Conservation (phyloP, 306 rosid species). For the Citrullus mucosospermus region DNA sequence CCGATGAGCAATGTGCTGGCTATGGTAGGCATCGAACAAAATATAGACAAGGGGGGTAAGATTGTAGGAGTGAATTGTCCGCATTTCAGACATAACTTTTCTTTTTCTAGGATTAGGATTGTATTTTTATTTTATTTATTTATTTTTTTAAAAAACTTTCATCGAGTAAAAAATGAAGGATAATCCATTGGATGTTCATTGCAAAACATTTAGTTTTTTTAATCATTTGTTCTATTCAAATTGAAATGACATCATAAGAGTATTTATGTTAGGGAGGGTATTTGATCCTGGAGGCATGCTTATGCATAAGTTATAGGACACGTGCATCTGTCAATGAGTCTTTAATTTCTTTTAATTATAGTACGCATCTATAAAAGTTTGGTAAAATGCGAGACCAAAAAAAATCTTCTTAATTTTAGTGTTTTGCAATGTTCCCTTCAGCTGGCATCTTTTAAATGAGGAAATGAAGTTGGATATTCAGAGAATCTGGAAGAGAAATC, state of each 20-base stretch:
- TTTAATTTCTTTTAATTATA: too few species aligned
- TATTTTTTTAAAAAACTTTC: too few species aligned
- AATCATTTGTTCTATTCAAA: not conserved
- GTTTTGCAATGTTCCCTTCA: slow-evolving; percentile 24
- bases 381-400: not conserved
- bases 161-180: not conserved
- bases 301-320: not conserved
- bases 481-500: slow-evolving; percentile 97
- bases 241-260: not conserved
- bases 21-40: slow-evolving; percentile 93
- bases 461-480: slow-evolving; percentile 96
- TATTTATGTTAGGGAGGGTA: not conserved
- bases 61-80: slow-evolving; percentile 19
- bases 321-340: not conserved
- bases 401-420: not conserved
- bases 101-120: not conserved
- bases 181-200: not conserved
- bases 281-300: not conserved
- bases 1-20: slow-evolving; percentile 99
- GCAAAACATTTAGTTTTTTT: not conserved
- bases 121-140: too few species aligned
- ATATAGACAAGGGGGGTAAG: slow-evolving; percentile 67
- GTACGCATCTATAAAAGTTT: not conserved
- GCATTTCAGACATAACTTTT: not conserved
- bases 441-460: slow-evolving; percentile 72